A percentile compares a stretch with the other conserved stretches of the same genome.
phyloP scores from a whole-genome alignment of 1,284 basidiomycete genomes.

The Melampsora americana region DNA sequence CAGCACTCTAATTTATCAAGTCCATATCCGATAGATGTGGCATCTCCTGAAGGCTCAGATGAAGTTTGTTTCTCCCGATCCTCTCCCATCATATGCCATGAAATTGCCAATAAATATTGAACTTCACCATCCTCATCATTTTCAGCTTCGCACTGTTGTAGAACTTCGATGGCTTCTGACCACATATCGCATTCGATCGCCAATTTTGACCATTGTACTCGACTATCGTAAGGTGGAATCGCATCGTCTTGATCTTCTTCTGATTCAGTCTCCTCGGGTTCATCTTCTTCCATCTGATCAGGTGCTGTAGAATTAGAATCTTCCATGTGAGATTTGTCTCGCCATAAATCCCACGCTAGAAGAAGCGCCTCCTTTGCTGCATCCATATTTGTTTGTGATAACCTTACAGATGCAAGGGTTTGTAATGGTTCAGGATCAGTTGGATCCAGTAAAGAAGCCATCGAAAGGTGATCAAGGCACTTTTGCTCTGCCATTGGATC shows the following conservation, averaged over 20 bases:
- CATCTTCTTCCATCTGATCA: conserved; percentile 62
- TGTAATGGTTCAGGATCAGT: conserved; percentile 55
- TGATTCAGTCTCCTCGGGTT: not conserved
- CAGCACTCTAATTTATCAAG: conserved; percentile 74
- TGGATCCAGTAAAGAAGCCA: conserved; percentile 10
- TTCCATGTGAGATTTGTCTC: conserved; percentile 58
- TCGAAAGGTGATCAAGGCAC: conserved; percentile 39
- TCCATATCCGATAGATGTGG: conserved; percentile 58
- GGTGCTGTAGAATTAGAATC: conserved; percentile 51
- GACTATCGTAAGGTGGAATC: conserved; percentile 70
- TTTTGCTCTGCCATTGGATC: conserved; percentile 41
- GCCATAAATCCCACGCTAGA: conserved; percentile 68
- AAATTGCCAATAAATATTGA: conserved; percentile 94
- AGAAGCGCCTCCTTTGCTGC: conserved; percentile 71
- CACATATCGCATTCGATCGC: conserved; percentile 75
- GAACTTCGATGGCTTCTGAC: conserved; percentile 68
- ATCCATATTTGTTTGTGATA: conserved; percentile 78
- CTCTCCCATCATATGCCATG: conserved; percentile 67
- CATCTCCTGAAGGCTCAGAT: conserved; percentile 60
- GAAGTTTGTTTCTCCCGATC: conserved; percentile 55
- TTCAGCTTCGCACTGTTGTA: conserved; percentile 73
- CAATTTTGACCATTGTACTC: conserved; percentile 73
- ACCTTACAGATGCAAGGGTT: conserved; percentile 77
- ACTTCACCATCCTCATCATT: conserved; percentile 86
- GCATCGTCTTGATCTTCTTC: conserved; percentile 13